Conservation (phyloP, 441 rosid species). For the Eruca vesicaria region DNA sequence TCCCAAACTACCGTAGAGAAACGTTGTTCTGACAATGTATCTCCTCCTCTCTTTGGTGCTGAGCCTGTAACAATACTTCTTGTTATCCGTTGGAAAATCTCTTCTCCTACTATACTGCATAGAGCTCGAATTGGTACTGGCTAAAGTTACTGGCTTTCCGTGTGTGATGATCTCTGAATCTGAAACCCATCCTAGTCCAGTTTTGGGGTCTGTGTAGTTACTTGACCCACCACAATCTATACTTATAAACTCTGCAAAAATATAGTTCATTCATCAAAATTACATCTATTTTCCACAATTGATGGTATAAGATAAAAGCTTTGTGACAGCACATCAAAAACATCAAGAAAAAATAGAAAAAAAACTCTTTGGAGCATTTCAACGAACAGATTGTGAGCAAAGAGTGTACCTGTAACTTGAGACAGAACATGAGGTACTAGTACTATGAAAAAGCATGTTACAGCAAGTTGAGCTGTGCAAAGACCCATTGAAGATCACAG, state of each 20-base stretch:
- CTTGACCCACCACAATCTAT: conserved; percentile 84
- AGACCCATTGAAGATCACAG: conserved; percentile 57
- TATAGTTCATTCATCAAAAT: conserved; percentile 4
- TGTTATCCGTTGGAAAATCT: conserved; percentile 76
- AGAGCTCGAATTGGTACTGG: conserved; percentile 40
- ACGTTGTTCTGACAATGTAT: conserved; percentile 83
- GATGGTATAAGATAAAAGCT: conserved; percentile 3
- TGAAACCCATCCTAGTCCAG: conserved; percentile 81
- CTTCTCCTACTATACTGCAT: conserved; percentile 60
- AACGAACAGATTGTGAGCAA: conserved; percentile 24
- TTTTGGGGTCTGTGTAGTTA: conserved; percentile 61
- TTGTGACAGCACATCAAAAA: neutral
- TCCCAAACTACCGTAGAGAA: conserved; percentile 60
- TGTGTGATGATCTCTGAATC: conserved; percentile 55
- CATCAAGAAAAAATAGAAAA: neutral
- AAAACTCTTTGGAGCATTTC: conserved; percentile 9
- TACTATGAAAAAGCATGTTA: conserved; percentile 39
- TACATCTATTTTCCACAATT: neutral
- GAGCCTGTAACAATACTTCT: conserved; percentile 78
- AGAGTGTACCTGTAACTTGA: conserved; percentile 74
- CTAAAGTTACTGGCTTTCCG: conserved; percentile 49
- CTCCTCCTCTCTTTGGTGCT: conserved; percentile 73
- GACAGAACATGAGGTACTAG: conserved; percentile 41
- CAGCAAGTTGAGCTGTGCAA: conserved; percentile 36
- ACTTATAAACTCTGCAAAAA: conserved; percentile 75